Conservation (phyloP, 495 filamentous ascomycete genomes). For the Entonaema liquescens region DNA sequence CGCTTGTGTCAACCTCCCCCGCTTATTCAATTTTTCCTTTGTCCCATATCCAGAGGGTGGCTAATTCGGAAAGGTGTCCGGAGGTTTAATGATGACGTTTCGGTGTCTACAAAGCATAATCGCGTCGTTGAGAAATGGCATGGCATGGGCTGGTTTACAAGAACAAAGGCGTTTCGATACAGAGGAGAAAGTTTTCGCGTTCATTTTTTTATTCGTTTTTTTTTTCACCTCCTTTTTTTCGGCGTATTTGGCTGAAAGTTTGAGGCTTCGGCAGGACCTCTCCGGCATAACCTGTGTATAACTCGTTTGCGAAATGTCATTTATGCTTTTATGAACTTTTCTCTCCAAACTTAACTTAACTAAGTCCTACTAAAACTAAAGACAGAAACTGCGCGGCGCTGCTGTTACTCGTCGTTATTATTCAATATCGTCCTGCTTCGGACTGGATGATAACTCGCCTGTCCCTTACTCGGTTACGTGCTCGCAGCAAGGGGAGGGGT, state of each 20-base stretch:
- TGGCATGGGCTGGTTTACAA: not conserved
- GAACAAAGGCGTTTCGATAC: conserved; percentile 4
- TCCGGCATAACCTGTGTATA: conserved; percentile 7
- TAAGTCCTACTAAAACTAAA: not conserved
- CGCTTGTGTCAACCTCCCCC: not conserved
- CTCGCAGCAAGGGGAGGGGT: not conserved
- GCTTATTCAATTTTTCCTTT: conserved; percentile 27
- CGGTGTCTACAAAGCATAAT: conserved; percentile 6
- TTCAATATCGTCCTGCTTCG: not conserved
- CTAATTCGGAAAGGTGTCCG: conserved; percentile 4
- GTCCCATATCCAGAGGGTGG: conserved; percentile 13
- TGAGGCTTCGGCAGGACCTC: not conserved
- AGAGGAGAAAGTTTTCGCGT: not conserved
- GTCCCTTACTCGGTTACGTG: not conserved
- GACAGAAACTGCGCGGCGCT: not conserved
- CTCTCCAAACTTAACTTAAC: not conserved
- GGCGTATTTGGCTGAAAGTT: conserved; percentile 3
- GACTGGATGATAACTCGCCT: not conserved
- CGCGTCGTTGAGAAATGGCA: conserved; percentile 7
- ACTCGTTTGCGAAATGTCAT: conserved; percentile 3
- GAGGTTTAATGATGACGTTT: conserved; percentile 9
- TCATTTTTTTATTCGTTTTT: not conserved
- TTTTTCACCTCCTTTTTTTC: not conserved
- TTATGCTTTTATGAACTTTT: not conserved
- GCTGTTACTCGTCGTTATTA: not conserved